Evolutionary conservation across 2,329 filamentous ascomycete species (phyloP).

Genomic region (Colletotrichum musae): DNA sequence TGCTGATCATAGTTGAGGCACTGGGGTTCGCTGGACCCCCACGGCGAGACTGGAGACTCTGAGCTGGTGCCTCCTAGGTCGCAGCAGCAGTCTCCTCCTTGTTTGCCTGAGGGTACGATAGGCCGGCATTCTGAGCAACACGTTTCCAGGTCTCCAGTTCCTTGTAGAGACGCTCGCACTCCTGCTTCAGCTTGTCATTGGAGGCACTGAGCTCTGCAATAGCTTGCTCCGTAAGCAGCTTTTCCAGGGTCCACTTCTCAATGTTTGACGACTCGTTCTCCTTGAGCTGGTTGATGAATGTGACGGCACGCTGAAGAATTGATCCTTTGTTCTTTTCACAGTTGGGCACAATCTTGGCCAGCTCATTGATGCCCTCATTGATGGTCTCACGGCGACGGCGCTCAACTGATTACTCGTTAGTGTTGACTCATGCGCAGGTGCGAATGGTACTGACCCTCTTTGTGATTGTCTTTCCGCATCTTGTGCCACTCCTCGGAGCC

Average conservation of each 20-base stretch:
- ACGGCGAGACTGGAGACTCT: conserved; percentile 5
- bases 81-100: conserved; percentile 41
- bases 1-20: too few relatives aligned
- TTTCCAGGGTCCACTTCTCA: conserved; percentile 93
- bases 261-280: conserved; percentile 95
- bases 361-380: conserved; percentile 98
- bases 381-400: conserved; percentile 97
- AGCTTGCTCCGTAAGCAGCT: conserved; percentile 89
- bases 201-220: conserved; percentile 89
- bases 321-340: conserved; percentile 99
- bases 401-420: conserved; percentile 76
- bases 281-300: conserved; percentile 94
- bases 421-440: neutral
- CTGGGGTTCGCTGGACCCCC: neutral
- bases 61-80: conserved; percentile 35
- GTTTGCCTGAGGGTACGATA: conserved; percentile 57
- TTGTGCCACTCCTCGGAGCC: conserved; percentile 99
- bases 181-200: conserved; percentile 88
- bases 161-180: conserved; percentile 83
- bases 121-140: conserved; percentile 72
- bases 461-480: conserved; percentile 96
- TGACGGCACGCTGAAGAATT: conserved; percentile 92
- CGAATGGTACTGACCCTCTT: conserved; percentile 80
- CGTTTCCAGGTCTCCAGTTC: conserved; percentile 87
- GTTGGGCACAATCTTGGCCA: conserved; percentile 96